Evolutionary conservation across 208 protist species (phyloP).

Genomic region (Trypanosoma conorhini): DNA sequence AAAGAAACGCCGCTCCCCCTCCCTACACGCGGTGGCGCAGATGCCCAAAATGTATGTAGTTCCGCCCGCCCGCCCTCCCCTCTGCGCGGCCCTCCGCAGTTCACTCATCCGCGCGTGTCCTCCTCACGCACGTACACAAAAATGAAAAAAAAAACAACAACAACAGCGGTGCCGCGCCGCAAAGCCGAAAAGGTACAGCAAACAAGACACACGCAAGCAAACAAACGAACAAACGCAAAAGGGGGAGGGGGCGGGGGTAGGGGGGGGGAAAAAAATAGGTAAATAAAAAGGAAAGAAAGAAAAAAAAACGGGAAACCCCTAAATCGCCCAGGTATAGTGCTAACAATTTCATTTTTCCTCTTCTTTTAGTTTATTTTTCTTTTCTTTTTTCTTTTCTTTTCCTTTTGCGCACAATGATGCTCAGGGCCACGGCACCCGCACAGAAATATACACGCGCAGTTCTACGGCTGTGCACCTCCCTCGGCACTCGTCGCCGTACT

Average conservation of each 20-base stretch:
- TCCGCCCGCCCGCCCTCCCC: too few species aligned
- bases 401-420: not conserved
- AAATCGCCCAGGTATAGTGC: not conserved
- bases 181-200: too few species aligned
- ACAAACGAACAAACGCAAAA: not conserved
- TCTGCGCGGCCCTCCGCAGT: too few species aligned
- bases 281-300: constrained; percentile 15
- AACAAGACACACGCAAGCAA: not conserved
- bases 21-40: not conserved
- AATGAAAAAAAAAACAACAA: not conserved
- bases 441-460: not conserved
- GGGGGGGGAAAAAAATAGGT: not conserved
- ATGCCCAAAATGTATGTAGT: not conserved
- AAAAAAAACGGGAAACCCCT: too few species aligned
- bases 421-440: not conserved
- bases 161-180: too few species aligned
- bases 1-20: not conserved
- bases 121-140: too few species aligned
- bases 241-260: too few species aligned
- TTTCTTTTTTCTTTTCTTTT: constrained; percentile 8
- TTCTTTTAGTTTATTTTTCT: constrained; percentile 5
- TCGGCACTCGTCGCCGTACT: too few species aligned
- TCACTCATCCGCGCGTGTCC: too few species aligned
- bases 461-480: too few species aligned
- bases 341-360: not conserved